Percentiles rank a stretch among this genome's conserved stretches.
These are phyloP conservation scores for Trichoderma aggressivum DNA, from an alignment of 2,329 filamentous ascomycete species.

Conservation along the genomic window DNA sequence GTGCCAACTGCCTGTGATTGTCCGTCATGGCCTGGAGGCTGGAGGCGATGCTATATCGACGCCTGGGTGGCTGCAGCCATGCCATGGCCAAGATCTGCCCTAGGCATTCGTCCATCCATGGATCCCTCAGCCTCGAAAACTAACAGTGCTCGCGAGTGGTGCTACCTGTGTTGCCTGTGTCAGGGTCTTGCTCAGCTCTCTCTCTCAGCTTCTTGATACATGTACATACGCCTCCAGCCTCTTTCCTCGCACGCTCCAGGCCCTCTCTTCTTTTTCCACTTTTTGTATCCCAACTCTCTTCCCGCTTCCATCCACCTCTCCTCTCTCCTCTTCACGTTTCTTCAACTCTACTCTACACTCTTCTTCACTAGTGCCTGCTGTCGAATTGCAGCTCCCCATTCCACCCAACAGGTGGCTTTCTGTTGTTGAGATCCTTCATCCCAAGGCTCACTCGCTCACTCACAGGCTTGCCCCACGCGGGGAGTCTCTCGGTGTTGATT, in stretches of 20 bases:
- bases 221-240: not conserved
- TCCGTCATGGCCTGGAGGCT: not conserved
- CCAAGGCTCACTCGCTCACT: not conserved
- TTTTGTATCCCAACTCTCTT: not conserved
- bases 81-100: constrained; percentile 16
- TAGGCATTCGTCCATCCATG: constrained; percentile 1
- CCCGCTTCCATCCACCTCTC: not conserved
- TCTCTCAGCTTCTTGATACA: constrained; percentile 3
- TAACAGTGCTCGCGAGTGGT: constrained; percentile 1
- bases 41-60: constrained; percentile 5
- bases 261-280: not conserved
- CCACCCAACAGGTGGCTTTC: not conserved
- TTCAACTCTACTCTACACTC: not conserved
- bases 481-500: not conserved
- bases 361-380: not conserved
- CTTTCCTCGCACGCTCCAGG: not conserved
- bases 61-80: constrained; percentile 19
- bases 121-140: not conserved
- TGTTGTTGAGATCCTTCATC: not conserved
- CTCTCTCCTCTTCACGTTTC: not conserved
- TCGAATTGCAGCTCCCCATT: not conserved
- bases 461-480: not conserved
- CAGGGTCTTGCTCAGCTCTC: constrained; percentile 1
- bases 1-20: not conserved
- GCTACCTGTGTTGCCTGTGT: not conserved